These are phyloP conservation scores for Cokeromyces recurvatus DNA, from an alignment of 371 early-diverging fungal genomes.

Conservation along the genomic window DNA sequence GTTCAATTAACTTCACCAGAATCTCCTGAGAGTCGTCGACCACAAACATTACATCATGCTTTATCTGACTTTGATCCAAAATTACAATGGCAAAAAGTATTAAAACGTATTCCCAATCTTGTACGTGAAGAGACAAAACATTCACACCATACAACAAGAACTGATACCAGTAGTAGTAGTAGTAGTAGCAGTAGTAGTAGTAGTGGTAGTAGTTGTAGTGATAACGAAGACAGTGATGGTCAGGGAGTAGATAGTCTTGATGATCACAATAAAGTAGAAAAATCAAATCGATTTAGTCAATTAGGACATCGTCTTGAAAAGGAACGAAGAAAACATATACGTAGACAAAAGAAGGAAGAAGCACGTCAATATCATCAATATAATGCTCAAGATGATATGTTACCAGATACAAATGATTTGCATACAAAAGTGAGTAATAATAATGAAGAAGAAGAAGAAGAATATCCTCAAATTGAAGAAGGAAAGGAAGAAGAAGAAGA, in stretches of 20 bases:
- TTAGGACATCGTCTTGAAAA: too few relatives aligned
- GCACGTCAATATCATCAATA: too few relatives aligned
- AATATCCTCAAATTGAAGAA: background rate
- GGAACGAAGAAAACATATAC: too few relatives aligned
- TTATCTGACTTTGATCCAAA: constrained; percentile 24
- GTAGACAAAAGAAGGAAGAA: too few relatives aligned
- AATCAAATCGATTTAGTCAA: too few relatives aligned
- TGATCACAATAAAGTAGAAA: too few relatives aligned
- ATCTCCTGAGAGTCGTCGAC: too few relatives aligned
- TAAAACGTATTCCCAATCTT: constrained; percentile 17
- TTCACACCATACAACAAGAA: background rate
- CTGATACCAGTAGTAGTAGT: background rate
- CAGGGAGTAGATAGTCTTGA: background rate
- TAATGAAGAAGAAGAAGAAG: background rate
- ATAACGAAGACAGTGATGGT: background rate
- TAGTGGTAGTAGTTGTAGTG: background rate
- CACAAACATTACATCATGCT: too few relatives aligned
- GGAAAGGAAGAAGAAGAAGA: background rate
- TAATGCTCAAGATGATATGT: constrained; percentile 2
- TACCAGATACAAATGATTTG: constrained; percentile 1
- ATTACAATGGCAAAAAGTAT: constrained; percentile 28
- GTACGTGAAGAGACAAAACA: too few relatives aligned
- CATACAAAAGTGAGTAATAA: background rate
- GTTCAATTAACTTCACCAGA: too few relatives aligned
- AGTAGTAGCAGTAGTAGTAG: too few relatives aligned